Evolutionary conservation across 225 moss, liverwort and hornwort genomes (phyloP), one percentile per base, ranked within the genome.

Genomic region (Ulota crispa): DNA sequence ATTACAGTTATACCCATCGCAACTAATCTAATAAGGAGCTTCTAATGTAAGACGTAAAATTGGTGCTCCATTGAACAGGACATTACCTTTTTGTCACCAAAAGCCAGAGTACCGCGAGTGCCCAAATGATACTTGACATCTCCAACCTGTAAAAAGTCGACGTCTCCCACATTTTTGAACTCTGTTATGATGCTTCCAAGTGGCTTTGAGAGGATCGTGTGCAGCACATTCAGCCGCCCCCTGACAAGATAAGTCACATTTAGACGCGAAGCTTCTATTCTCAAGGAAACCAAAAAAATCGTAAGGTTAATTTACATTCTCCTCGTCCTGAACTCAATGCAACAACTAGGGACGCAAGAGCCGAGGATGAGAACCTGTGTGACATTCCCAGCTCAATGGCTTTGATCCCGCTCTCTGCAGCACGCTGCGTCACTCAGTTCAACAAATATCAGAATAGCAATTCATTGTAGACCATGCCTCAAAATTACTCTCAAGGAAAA

Each of bases 61-160:
- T 24, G 54, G 41, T 28, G 62, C 57, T 64, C 8, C 32, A 53
- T 61, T 53, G 23, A 82, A 76, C 52, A 28, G 39, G 79, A 54
- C 14, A 34, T 61, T 79, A 90, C 90, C 90, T 77, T 80, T 81
- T 87, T 87, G 85, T 85, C 89, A 73, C 73, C 81, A 60, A 85
- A 89, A 59, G 68, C 53, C 78, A 89, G 68, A 36, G 83, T 85
- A 53, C 91, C 91, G 23, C 87, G 91, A 68, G 87, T 89, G 59
- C 91, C 91, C 42, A 91, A 79, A 85, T 91, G 91, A 76, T 89
- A 91, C 72, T 91, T 91, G 47, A 91, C 91, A 83, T 91, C 91
- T 70, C 91, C 91, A 85, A 87, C 91, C 61, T 89, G 88, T 80
- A 89, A 78, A 75, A 88, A 88, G 43, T 83, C 83, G 31, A 60